These are phyloP conservation scores for Jamesozyma spencerorum DNA, from an alignment of 805 yeast species.

Conservation along the genomic window DNA sequence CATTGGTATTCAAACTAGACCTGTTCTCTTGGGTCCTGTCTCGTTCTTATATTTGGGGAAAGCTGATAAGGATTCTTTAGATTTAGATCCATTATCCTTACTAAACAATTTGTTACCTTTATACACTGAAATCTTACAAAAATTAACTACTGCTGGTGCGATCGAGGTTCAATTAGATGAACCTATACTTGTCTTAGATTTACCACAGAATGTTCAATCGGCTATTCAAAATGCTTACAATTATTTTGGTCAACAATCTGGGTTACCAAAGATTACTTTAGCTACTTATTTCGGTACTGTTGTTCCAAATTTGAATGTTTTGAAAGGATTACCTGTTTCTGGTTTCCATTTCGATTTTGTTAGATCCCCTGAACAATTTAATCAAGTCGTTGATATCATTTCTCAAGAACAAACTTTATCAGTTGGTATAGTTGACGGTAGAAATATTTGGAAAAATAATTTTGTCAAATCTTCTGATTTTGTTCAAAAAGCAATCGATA, in stretches of 20 bases:
- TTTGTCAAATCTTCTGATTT: slow-evolving; percentile 75
- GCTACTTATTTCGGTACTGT: slow-evolving; percentile 98
- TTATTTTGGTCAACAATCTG: slow-evolving; percentile 51
- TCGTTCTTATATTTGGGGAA: slow-evolving; percentile 93
- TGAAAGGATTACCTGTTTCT: slow-evolving; percentile 83
- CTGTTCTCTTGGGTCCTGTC: slow-evolving; percentile 93
- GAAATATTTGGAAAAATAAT: slow-evolving; percentile 99
- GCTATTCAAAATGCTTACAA: slow-evolving; percentile 87
- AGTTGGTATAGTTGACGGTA: slow-evolving; percentile 96
- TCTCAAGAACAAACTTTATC: slow-evolving; percentile 70
- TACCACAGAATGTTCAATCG: slow-evolving; percentile 72
- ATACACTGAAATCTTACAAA: slow-evolving; percentile 78
- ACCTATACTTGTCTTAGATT: slow-evolving; percentile 91
- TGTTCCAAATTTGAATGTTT: slow-evolving; percentile 87
- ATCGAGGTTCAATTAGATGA: slow-evolving; percentile 92
- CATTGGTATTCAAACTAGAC: slow-evolving; percentile 93
- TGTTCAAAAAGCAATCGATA: slow-evolving; percentile 73
- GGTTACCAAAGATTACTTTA: slow-evolving; percentile 70
- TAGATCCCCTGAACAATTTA: slow-evolving; percentile 94
- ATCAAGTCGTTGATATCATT: slow-evolving; percentile 62
- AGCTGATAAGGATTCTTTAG: slow-evolving; percentile 95
- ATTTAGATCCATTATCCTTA: slow-evolving; percentile 84
- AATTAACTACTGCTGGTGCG: slow-evolving; percentile 93
- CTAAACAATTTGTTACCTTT: slow-evolving; percentile 87
- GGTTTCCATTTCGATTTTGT: slow-evolving; percentile 96